Evolutionary conservation across 306 rosid species (phyloP), one percentile per base, ranked within the genome.

Genomic region (Purshia tridentata): DNA sequence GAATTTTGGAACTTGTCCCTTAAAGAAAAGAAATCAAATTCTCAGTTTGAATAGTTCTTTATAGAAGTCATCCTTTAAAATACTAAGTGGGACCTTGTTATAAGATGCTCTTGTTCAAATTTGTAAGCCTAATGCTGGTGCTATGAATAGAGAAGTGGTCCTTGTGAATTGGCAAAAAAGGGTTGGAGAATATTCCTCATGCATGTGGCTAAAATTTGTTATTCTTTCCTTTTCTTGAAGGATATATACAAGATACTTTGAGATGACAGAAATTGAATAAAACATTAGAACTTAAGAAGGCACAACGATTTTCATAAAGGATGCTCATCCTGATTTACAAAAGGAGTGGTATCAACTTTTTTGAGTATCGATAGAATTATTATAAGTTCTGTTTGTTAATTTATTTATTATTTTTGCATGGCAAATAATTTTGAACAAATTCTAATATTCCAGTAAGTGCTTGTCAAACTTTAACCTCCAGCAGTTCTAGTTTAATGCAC

Each of bases 31-130:
- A 29, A 29, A 29, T 29, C 35, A 29, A 29, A 29, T 29, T 29
- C 14, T 65, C 13, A 45, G 65, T 67, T 67, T 64, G 35, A 29
- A 37, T 6, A 10, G 45, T 72, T 47, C 67, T 42, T 61, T 71
- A n/a, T 41, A 8, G 63, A 42, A 53, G 63, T 46, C 66, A 35
- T 69, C 40, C 53, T 40, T 49, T 49, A 60, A 39, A 40, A 22
- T 75, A 46, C 19, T 47, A 49, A 51, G 71, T 47, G 53, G 75
- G 75, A 75, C 77, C 53, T 73, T 73, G 74, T 59, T 59, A 15
- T 67, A 37, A 73, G 77, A 70, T 75, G 77, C 50, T 60, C 14
- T 61, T 61, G 60, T 73, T 73, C 73, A 63, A 61, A 37, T 71
- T 72, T 59, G 67, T 55, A 73, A 75, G 54, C 48, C 48, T 63